Percentiles rank a stretch among this genome's conserved stretches.
Evolutionary conservation across 768 basidiomycete genomes (phyloP).

Genomic region (Amanita thiersii): DNA sequence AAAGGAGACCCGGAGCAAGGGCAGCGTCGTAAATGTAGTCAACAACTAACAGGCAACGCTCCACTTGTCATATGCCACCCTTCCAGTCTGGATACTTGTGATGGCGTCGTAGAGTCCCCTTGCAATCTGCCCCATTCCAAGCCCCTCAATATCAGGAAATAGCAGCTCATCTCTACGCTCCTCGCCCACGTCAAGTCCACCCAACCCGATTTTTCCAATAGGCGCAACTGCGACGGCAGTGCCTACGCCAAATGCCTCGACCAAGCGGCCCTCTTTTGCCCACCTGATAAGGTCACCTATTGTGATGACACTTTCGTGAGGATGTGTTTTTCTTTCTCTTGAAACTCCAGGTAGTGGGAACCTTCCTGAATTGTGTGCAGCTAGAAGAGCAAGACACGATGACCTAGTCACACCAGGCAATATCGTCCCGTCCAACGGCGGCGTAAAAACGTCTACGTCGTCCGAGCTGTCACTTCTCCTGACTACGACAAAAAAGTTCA

Average conservation of each 20-base stretch:
- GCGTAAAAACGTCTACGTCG: constrained; percentile 75
- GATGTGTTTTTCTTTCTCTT: constrained; percentile 24
- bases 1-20: too few species aligned
- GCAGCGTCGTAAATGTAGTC: too few species aligned
- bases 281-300: constrained; percentile 44
- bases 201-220: constrained; percentile 50
- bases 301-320: constrained; percentile 54
- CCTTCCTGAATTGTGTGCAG: constrained; percentile 45
- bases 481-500: constrained; percentile 75
- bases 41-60: constrained; percentile 33
- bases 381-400: constrained; percentile 58
- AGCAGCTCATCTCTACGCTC: constrained; percentile 23
- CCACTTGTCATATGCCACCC: constrained; percentile 56
- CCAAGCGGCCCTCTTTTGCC: constrained; percentile 43
- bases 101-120: constrained; percentile 57
- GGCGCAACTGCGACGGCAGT: constrained; percentile 67
- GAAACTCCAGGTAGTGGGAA: constrained; percentile 35
- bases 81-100: constrained; percentile 66
- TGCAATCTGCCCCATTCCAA: constrained; percentile 47
- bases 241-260: constrained; percentile 75
- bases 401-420: constrained; percentile 88
- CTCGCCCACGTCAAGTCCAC: constrained; percentile 14
- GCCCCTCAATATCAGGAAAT: constrained; percentile 37
- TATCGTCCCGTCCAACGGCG: constrained; percentile 80
- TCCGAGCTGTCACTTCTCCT: constrained; percentile 49